Evolutionary conservation across 2,329 filamentous ascomycete genomes (phyloP), one percentile per base, ranked within the genome.

Genomic region (Calonectria montana): DNA sequence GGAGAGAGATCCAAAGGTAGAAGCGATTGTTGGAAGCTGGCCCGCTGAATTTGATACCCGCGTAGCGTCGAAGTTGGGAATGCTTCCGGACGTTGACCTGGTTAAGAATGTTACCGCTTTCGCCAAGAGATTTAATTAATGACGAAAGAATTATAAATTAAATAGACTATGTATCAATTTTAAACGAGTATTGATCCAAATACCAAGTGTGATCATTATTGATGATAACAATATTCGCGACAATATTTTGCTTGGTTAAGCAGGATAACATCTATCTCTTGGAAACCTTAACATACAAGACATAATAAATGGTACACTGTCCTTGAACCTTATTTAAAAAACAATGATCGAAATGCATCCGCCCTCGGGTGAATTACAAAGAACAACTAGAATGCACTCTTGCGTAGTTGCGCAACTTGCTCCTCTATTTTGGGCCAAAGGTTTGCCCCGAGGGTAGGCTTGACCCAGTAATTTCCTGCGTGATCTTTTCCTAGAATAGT

Each of bases 31-130:
- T 25, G 84, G 85, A 66, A 86, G 84, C 35, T 90, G 88, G 88
- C 88, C 88, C 15, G 83, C 86, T 18, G 80, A 83, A 29, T 88
- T 89, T 73, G 84, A 89, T 72, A 86, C 83, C 18, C 78, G 82
- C 1, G 87, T 87, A 71, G 91, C 91, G 10, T 82, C 86, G 67
- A 80, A 82, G n/a, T 79, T 93, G 67, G 89, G 89, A 0, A 87
- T 90, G 75, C 77, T 81, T 48, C 81, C 83, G 3, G 89, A 90
- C 80, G 82, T 84, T 16, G 65, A 74, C 5, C 72, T 82, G 27
- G 67, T 75, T 2, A 76, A 80, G 48, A 81, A 79, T 4, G 76
- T 82, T 7, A 72, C 72, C 29, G 74, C 73, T 4, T 78, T 77
- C 16, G 59, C 39, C 13, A 61, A 53, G 53, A 4, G 53, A 39